Evolutionary conservation across 2,329 filamentous ascomycete species (phyloP).

Genomic region (Ambrosiella cleistominuta): DNA sequence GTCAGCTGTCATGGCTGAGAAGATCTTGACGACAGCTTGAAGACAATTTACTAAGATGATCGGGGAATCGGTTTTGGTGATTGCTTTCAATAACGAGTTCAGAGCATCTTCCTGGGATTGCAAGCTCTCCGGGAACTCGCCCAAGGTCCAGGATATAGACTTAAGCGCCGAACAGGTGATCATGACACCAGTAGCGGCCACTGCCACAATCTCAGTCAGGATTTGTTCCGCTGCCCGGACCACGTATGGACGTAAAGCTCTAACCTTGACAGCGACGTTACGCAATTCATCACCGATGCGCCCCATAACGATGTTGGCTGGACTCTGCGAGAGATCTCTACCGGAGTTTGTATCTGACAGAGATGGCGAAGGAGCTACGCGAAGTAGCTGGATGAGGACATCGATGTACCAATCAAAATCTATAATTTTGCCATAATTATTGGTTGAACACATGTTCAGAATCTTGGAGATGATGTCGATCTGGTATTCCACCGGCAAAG

Average conservation of each 20-base stretch:
- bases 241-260: conserved; percentile 62
- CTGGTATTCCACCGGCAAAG: conserved; percentile 72
- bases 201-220: conserved; percentile 37
- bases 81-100: conserved; percentile 51
- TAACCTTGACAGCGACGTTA: conserved; percentile 83
- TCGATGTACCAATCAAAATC: conserved; percentile 99
- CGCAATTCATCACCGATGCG: conserved; percentile 71
- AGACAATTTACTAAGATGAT: conserved; percentile 61
- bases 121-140: conserved; percentile 68
- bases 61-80: conserved; percentile 36
- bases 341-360: conserved; percentile 18
- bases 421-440: conserved; percentile 67
- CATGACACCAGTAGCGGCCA: conserved; percentile 35
- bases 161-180: conserved; percentile 50
- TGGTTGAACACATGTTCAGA: conserved; percentile 72
- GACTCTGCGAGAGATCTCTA: conserved; percentile 17
- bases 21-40: conserved; percentile 74
- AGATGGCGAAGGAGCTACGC: conserved; percentile 41
- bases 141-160: conserved; percentile 68
- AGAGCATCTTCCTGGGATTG: conserved; percentile 54
- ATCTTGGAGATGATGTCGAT: conserved; percentile 68
- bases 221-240: conserved; percentile 70
- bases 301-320: conserved; percentile 7
- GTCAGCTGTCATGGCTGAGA: conserved; percentile 52
- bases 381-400: conserved; percentile 68